Percentiles rank a stretch among this genome's conserved stretches.
Conservation (phyloP, 176 grass and related monocot genomes). For the Zizania latifolia region DNA sequence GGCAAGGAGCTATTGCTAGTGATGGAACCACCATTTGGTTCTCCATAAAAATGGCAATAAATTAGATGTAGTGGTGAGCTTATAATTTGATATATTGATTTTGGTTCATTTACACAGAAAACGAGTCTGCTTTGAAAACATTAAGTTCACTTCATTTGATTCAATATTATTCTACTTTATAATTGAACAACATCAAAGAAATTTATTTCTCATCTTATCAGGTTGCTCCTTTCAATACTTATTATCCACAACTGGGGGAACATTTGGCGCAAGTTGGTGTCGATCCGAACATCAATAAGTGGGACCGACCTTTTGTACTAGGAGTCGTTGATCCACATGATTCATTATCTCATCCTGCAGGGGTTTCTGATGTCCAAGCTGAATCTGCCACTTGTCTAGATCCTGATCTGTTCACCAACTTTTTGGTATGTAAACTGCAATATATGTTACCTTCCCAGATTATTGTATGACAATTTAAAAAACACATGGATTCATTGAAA, state of each 20-base stretch:
- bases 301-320: slow-evolving; percentile 88
- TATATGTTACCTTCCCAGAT: slow-evolving; percentile 11
- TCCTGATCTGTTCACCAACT: slow-evolving; percentile 86
- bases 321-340: slow-evolving; percentile 94
- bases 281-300: slow-evolving; percentile 72
- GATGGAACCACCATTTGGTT: not conserved
- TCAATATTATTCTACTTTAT: not conserved
- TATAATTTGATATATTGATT: slow-evolving; percentile 4
- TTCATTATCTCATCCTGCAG: slow-evolving; percentile 86
- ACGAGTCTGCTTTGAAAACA: not conserved
- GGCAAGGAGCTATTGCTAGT: no score
- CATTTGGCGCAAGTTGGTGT: slow-evolving; percentile 81
- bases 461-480: not conserved
- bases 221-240: slow-evolving; percentile 99
- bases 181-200: not conserved
- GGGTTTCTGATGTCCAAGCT: slow-evolving; percentile 82
- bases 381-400: slow-evolving; percentile 78
- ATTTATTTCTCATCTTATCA: slow-evolving; percentile 34
- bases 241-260: slow-evolving; percentile 79
- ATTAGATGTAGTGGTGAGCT: no score
- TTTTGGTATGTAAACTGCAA: slow-evolving; percentile 73
- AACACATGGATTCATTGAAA: not conserved
- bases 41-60: not conserved
- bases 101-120: not conserved
- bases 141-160: not conserved